A percentile compares a stretch with the other conserved stretches of the same genome.
These are phyloP conservation scores for Pisolithus tinctorius DNA, from an alignment of 768 basidiomycete genomes.

Conservation along the genomic window DNA sequence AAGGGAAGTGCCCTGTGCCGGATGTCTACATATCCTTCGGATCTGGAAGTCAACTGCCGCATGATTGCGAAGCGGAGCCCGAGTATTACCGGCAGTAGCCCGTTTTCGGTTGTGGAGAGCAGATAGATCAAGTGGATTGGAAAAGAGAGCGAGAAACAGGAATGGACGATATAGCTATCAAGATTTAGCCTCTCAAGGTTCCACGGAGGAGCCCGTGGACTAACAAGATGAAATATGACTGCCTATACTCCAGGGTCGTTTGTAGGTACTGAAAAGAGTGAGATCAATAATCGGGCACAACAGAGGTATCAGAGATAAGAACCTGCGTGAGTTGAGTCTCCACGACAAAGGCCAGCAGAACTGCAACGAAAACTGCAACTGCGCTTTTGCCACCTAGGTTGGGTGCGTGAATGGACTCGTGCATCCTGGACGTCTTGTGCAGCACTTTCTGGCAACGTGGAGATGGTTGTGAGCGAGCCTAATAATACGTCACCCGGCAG, in stretches of 20 bases:
- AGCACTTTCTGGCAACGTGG: not conserved
- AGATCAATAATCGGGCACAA: conserved; percentile 1
- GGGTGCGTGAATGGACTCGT: conserved; percentile 7
- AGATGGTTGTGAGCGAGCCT: too few species aligned
- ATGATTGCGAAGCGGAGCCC: conserved; percentile 48
- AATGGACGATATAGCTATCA: conserved; percentile 80
- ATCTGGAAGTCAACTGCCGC: conserved; percentile 10
- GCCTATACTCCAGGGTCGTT: conserved; percentile 65
- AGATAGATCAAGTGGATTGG: conserved; percentile 77
- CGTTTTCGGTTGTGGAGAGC: conserved; percentile 38
- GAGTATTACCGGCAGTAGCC: conserved; percentile 41
- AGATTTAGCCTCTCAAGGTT: not conserved
- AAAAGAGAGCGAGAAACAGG: conserved; percentile 69
- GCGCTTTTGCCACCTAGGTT: conserved; percentile 43
- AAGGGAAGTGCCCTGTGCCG: conserved; percentile 15
- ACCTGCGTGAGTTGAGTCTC: conserved; percentile 80
- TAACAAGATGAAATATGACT: conserved; percentile 87
- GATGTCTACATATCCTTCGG: conserved; percentile 12
- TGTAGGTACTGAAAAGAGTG: conserved; percentile 61
- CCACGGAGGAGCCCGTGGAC: conserved; percentile 17
- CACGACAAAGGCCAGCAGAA: conserved; percentile 64
- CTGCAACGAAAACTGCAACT: conserved; percentile 48
- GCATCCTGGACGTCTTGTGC: conserved; percentile 1
- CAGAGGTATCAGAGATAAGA: conserved; percentile 8
- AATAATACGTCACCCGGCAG: too few species aligned